phyloP scores from a whole-genome alignment of 805 yeast genomes.

The Starmerella tilneyi region DNA sequence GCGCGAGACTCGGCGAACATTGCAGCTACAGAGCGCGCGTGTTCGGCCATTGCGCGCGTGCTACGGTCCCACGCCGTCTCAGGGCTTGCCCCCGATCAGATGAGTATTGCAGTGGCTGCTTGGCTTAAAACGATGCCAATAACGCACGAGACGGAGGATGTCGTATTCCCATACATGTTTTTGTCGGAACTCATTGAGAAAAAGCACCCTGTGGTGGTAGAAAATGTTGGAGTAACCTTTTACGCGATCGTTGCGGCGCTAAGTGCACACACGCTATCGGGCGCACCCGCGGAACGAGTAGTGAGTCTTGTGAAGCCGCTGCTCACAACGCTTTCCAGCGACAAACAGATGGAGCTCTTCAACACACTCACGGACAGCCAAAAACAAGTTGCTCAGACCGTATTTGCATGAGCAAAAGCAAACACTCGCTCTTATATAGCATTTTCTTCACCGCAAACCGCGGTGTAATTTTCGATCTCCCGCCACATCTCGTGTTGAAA shows the following conservation, averaged over 20 bases:
- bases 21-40: slow-evolving; percentile 77
- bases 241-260: slow-evolving; percentile 67
- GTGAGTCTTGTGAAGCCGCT: slow-evolving; percentile 55
- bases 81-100: slow-evolving; percentile 42
- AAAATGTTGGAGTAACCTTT: slow-evolving; percentile 50
- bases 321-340: slow-evolving; percentile 55
- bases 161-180: slow-evolving; percentile 70
- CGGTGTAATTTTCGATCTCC: no score
- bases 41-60: slow-evolving; percentile 74
- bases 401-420: slow-evolving; percentile 35
- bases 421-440: neutral
- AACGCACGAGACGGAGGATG: slow-evolving; percentile 76
- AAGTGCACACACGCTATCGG: slow-evolving; percentile 53
- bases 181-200: slow-evolving; percentile 59
- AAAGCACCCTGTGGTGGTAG: slow-evolving; percentile 48
- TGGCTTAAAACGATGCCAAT: slow-evolving; percentile 83
- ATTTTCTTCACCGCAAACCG: no score
- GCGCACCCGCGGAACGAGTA: slow-evolving; percentile 58
- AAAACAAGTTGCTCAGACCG: slow-evolving; percentile 48
- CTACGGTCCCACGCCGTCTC: slow-evolving; percentile 51
- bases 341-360: slow-evolving; percentile 54
- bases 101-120: slow-evolving; percentile 50
- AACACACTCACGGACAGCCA: slow-evolving; percentile 53
- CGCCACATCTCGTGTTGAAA: no score
- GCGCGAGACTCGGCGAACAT: slow-evolving; percentile 77